Evolutionary conservation across 2,329 filamentous ascomycete genomes (phyloP).

Genomic region (Pseudocercospora ulei): DNA sequence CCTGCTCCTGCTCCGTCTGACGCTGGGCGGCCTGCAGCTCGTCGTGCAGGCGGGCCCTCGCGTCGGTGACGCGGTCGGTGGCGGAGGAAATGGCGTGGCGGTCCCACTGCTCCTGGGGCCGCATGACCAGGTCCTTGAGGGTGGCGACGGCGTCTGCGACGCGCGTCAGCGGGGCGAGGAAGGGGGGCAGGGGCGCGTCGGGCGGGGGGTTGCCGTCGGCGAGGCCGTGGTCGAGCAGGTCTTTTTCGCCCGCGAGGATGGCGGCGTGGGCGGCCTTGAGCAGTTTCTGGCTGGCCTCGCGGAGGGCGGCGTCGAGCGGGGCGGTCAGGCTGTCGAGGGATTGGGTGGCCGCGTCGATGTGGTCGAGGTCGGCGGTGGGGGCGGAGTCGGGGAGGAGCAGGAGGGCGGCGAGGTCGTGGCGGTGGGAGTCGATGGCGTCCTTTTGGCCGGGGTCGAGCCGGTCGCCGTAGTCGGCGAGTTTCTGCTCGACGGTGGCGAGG

Average conservation of each 20-base stretch:
- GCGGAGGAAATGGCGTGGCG: constrained; percentile 27
- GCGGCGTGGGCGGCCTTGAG: constrained; percentile 33
- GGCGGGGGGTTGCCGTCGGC: constrained; percentile 10
- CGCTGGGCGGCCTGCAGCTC: constrained; percentile 20
- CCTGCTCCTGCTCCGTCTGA: constrained; percentile 25
- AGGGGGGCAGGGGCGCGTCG: constrained; percentile 8
- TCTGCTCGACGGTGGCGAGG: constrained; percentile 24
- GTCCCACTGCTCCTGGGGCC: constrained; percentile 30
- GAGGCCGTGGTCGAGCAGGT: constrained; percentile 25
- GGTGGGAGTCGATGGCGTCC: constrained; percentile 26
- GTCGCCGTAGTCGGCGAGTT: constrained; percentile 28
- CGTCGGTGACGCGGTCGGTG: constrained; percentile 28
- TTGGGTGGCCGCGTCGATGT: constrained; percentile 20
- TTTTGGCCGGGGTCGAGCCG: constrained; percentile 25
- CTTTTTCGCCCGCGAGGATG: constrained; percentile 33
- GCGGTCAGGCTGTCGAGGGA: constrained; percentile 21
- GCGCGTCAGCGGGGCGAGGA: constrained; percentile 8
- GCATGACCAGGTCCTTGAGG: constrained; percentile 31
- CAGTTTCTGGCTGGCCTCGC: constrained; percentile 27
- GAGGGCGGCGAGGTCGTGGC: constrained; percentile 26
- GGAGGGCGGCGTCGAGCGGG: constrained; percentile 25
- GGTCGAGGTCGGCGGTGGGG: constrained; percentile 19
- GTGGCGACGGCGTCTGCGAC: constrained; percentile 25
- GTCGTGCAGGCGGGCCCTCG: constrained; percentile 23
- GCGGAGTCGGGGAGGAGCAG: constrained; percentile 23